Evolutionary conservation across 371 early-diverging fungal genomes (phyloP).

Genomic region (Zychaea mexicana): DNA sequence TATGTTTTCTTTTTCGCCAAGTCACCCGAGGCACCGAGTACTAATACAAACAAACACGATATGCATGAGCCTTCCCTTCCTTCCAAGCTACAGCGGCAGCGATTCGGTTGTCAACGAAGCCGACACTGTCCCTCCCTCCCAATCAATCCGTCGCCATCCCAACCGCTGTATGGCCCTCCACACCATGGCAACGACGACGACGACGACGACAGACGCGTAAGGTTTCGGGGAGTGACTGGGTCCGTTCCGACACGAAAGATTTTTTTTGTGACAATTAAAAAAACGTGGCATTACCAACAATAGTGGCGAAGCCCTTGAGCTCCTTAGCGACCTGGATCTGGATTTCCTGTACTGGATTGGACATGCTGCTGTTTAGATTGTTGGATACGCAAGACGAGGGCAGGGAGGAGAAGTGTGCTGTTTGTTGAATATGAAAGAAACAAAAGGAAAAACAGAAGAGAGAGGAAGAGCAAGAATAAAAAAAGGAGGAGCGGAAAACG

Average conservation of each 20-base stretch:
- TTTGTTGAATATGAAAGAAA: conserved; percentile 1
- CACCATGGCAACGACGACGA: not conserved
- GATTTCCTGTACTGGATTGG: conserved; percentile 41
- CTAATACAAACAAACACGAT: conserved; percentile 28
- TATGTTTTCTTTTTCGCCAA: conserved; percentile 98
- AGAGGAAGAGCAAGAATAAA: conserved; percentile 3
- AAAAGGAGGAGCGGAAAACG: conserved; percentile 8
- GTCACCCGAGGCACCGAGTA: conserved; percentile 91
- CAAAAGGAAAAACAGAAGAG: conserved; percentile 1
- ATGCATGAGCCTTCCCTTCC: too few species aligned
- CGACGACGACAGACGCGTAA: not conserved
- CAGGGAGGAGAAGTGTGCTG: not conserved
- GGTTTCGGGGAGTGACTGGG: not conserved
- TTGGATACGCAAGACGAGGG: not conserved
- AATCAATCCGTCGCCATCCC: too few species aligned
- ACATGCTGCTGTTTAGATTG: conserved; percentile 14
- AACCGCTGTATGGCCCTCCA: not conserved
- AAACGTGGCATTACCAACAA: conserved; percentile 47
- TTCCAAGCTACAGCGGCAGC: too few species aligned
- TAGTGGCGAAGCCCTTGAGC: conserved; percentile 46
- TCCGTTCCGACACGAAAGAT: not conserved
- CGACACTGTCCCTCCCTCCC: too few species aligned
- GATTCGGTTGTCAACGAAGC: too few species aligned
- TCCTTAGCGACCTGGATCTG: conserved; percentile 40
- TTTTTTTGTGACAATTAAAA: not conserved